Evolutionary conservation across 306 rosid genomes (phyloP), one percentile per base, ranked within the genome.

Genomic region (Boehmeria nivea): DNA sequence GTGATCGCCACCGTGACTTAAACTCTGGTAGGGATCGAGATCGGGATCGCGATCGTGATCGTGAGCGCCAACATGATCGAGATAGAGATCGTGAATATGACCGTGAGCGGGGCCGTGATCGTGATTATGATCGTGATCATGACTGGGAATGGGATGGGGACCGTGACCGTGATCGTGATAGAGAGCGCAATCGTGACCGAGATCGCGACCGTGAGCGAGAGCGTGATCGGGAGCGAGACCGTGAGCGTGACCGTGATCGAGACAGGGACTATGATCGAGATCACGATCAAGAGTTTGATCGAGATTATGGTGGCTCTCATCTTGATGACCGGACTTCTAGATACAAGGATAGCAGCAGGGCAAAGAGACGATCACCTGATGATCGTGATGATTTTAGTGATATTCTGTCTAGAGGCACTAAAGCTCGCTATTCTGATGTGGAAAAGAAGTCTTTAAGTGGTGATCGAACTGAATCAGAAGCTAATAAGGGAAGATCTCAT

Each of bases 321-420:
- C 54, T 58, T 54, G 95, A 87, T 66, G 89, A 80, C 16, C 84
- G 85, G 54, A 69, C 72, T 56, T 54, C 50, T 0, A 83, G 84
- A 69, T 81, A 72, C 71, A 83, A 72, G 68, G 94, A 87, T 64
- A 51, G 84, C 43, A 86, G 83, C 65, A 83, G 84, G 69, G 76
- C 85, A 59, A 93, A 78, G 84, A 93, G 77, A 81, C 79, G 89
- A 76, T 73, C 87, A 43, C 82, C 87, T 14, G 87, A 78, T 65
- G 99, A 81, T 56, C 84, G 75, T 31, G 94, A 84, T 69, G 99
- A 85, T 64, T 65, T 66, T 58, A 43, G 28, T 75, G 89, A 88
- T 59, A 45, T 77, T 71, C 89, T 81, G 64, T 74, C 86, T 57
- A 81, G 86, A 76, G 76, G 74, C 64, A 65, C 66, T 48, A 93